Evolutionary conservation across 208 protist species (phyloP), one percentile per base, ranked within the genome.

Genomic region (Trichomonas vaginalis): DNA sequence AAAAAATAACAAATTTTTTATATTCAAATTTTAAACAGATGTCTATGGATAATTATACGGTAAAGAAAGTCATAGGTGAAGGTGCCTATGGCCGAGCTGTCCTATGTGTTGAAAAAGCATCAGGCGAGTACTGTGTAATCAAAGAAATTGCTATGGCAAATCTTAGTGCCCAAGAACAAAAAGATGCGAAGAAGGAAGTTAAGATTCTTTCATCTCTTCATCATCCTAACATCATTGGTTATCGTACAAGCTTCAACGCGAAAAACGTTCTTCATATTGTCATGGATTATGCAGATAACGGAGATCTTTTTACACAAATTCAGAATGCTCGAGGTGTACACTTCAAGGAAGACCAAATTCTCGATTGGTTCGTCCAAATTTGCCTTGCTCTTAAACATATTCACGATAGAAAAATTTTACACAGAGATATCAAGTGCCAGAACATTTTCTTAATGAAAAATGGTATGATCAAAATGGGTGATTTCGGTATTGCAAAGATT

Each of bases 361-460:
- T 47, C 23, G 49, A 80, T 40, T 61, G 40, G 86, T 95, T 95
- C 56, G 87, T 97, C 32, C 97, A 98, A 96, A 96, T 98, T 32
- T 96, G 95, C 35, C 51, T 97, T 12, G 97, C 96, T 23, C 37
- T 98, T 0, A 96, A 97, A 46, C 96, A 97, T 45, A 62, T 97
- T n/a, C 97, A 98, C 87, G 96, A 97, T n/a, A 49, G 96, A 0
- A 97, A 97, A 46, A 97, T 98, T 47, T 87, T 98, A 15, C 97
- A 98, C 83, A 92, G 97, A 35, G 97, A 98, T 83, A 39, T 98
- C 17, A 95, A 96, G 45, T 79, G 80, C 48, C 95, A 96, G 62
- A 96, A 96, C n/a, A 88, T 96, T 49, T 96, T 96, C 62, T 14
- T 96, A 9, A 86, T 17, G 1, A 80, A 95, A 62, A 95, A 95